Evolutionary conservation across 2,329 filamentous ascomycete genomes (phyloP).

Genomic region (Aspergillus chevalieri): DNA sequence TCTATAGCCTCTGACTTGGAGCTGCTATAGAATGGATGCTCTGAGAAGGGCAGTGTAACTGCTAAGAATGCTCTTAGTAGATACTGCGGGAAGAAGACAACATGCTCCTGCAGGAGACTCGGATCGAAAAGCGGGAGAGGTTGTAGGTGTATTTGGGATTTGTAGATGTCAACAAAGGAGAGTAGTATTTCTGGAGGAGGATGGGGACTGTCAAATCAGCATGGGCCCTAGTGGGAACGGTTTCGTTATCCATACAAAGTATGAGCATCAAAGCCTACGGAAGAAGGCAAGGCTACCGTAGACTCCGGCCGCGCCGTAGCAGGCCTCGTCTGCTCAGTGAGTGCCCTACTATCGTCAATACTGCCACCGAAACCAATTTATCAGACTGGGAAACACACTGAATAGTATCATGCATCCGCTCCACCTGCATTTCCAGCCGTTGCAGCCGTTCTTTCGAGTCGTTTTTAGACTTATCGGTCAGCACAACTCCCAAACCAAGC

Average conservation of each 20-base stretch:
- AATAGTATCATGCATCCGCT: not conserved
- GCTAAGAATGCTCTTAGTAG: slow-evolving; percentile 3
- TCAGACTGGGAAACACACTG: not conserved
- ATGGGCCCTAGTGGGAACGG: no score
- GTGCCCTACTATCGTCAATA: not conserved
- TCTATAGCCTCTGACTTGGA: not conserved
- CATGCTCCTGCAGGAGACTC: not conserved
- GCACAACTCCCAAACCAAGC: not conserved
- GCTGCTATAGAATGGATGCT: slow-evolving; percentile 1
- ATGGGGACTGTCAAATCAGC: not conserved
- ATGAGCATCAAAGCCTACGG: not conserved
- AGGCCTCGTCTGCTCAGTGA: not conserved
- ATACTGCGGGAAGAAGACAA: not conserved
- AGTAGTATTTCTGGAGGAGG: not conserved
- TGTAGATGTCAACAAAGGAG: slow-evolving; percentile 3
- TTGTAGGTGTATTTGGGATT: slow-evolving; percentile 1
- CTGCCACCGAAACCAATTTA: no score
- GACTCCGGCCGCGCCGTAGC: not conserved
- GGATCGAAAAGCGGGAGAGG: slow-evolving; percentile 5
- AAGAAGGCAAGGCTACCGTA: not conserved
- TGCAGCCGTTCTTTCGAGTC: not conserved
- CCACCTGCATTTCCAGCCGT: not conserved
- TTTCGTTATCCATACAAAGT: not conserved
- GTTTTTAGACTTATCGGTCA: not conserved
- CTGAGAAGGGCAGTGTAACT: not conserved